These are phyloP conservation scores for Amauroascus niger DNA, from an alignment of 2,329 filamentous ascomycete genomes.

Conservation along the genomic window DNA sequence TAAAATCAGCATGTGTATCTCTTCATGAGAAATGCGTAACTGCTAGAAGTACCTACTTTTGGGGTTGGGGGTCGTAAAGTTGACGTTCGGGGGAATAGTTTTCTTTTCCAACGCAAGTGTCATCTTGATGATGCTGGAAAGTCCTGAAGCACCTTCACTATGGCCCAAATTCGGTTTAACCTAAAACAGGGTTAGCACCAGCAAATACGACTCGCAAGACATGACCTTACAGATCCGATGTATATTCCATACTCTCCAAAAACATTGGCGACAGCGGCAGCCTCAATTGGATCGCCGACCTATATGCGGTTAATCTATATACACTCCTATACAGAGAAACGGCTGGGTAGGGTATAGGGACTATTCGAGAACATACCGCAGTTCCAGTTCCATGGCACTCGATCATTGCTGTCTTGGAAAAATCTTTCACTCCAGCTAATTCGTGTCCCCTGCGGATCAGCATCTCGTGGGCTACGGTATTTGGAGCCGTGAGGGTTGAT, in stretches of 20 bases:
- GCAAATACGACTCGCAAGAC: too few species aligned
- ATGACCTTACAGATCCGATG: too few species aligned
- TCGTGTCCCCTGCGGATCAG: slow-evolving; percentile 23
- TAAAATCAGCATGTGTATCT: too few species aligned
- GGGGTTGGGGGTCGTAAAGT: slow-evolving; percentile 24
- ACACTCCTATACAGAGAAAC: not conserved
- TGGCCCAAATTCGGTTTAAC: slow-evolving; percentile 17
- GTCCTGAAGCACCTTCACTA: not conserved
- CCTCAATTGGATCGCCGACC: slow-evolving; percentile 9
- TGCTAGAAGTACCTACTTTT: too few species aligned
- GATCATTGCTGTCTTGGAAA: slow-evolving; percentile 25
- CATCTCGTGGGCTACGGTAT: slow-evolving; percentile 23
- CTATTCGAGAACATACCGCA: slow-evolving; percentile 12
- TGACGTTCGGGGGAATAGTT: slow-evolving; percentile 24
- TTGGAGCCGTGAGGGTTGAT: not conserved
- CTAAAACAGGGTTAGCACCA: too few species aligned
- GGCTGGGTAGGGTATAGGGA: slow-evolving; percentile 19
- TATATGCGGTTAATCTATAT: too few species aligned
- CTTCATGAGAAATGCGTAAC: too few species aligned
- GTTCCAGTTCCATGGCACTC: slow-evolving; percentile 36
- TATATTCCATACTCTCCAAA: slow-evolving; percentile 15
- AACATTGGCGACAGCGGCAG: slow-evolving; percentile 12
- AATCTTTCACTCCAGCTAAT: slow-evolving; percentile 25
- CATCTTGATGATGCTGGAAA: not conserved
- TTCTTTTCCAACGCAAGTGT: slow-evolving; percentile 22